Percentiles rank a stretch among this genome's conserved stretches.
Conservation (phyloP, 129 eudicot species). For the Oenanthe sinensis region DNA sequence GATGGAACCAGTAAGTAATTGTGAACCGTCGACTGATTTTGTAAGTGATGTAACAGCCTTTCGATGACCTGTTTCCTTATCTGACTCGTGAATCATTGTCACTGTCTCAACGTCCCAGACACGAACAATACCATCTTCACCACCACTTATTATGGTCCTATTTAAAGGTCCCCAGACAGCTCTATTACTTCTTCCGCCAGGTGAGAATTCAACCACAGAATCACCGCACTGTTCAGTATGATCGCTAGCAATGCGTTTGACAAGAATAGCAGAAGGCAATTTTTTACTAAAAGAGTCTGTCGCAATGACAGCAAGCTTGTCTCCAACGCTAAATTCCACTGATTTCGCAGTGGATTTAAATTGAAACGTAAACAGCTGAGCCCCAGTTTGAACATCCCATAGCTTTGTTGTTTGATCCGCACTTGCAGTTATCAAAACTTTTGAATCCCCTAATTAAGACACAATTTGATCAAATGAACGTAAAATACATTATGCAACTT, state of each 20-base stretch:
- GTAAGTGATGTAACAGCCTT: constrained; percentile 70
- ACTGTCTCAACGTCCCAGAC: constrained; percentile 96
- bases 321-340: constrained; percentile 82
- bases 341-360: constrained; percentile 83
- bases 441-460: constrained; percentile 44
- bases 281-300: constrained; percentile 77
- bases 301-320: constrained; percentile 77
- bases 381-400: constrained; percentile 74
- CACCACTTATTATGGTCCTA: constrained; percentile 68
- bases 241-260: constrained; percentile 56
- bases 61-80: constrained; percentile 68
- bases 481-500: no score
- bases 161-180: constrained; percentile 98
- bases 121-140: constrained; percentile 82
- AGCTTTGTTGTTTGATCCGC: constrained; percentile 81
- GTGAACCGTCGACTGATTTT: constrained; percentile 71
- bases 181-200: constrained; percentile 78
- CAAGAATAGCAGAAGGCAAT: constrained; percentile 62
- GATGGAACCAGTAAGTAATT: constrained; percentile 70
- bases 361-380: constrained; percentile 50
- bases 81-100: constrained; percentile 60
- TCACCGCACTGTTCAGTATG: constrained; percentile 61
- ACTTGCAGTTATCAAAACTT: constrained; percentile 76
- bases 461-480: no score
- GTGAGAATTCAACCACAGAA: constrained; percentile 54